Evolutionary conservation across 2,329 filamentous ascomycete species (phyloP).

Genomic region (Scolecobasidium constrictum): DNA sequence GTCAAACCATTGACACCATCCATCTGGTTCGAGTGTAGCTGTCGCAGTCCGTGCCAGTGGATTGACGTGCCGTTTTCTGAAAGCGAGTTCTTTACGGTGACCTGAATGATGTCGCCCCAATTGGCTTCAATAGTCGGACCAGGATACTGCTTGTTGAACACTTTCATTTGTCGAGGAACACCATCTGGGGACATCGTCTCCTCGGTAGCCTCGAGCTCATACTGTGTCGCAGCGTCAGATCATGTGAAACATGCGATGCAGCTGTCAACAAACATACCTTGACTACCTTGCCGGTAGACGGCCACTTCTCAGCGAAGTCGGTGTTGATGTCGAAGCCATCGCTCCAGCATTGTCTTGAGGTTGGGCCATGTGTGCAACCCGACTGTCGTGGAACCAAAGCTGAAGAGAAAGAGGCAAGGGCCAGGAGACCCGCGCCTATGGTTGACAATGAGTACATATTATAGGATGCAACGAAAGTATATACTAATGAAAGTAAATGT

Average conservation of each 20-base stretch:
- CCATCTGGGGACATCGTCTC: conserved; percentile 36
- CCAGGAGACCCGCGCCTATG: conserved; percentile 7
- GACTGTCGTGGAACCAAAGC: conserved; percentile 1
- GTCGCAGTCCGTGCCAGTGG: conserved; percentile 42
- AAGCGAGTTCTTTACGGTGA: conserved; percentile 26
- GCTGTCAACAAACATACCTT: conserved; percentile 8
- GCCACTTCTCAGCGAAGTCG: conserved; percentile 18
- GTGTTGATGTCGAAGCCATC: conserved; percentile 19
- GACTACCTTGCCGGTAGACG: conserved; percentile 22
- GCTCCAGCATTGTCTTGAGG: conserved; percentile 19
- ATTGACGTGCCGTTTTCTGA: conserved; percentile 37
- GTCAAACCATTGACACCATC: conserved; percentile 40
- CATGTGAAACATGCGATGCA: neutral
- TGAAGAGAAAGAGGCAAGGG: conserved; percentile 2
- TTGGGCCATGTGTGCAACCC: conserved; percentile 5
- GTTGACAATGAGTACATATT: conserved; percentile 5
- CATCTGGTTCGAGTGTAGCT: conserved; percentile 28
- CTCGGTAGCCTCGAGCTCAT: conserved; percentile 33
- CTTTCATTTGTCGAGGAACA: conserved; percentile 25
- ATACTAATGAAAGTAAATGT: conserved; percentile 4
- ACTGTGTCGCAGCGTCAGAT: conserved; percentile 18
- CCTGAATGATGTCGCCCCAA: conserved; percentile 30
- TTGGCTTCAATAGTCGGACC: conserved; percentile 35
- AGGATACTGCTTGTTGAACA: conserved; percentile 37
- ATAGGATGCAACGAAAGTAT: neutral